Conservation (phyloP, 345 rosid species). For the Citrus hindsii region DNA sequence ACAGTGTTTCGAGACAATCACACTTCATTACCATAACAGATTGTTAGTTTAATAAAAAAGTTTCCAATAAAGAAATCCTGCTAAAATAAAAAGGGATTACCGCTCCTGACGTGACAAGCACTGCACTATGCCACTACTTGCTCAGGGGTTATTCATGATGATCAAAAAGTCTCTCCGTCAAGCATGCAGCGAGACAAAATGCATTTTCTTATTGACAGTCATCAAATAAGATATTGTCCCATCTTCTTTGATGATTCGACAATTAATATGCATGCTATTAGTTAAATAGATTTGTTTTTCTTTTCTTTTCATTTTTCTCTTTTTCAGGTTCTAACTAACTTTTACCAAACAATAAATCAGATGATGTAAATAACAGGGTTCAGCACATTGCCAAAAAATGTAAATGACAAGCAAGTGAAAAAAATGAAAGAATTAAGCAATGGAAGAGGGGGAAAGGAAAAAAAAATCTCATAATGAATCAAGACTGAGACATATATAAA, state of each 20-base stretch:
- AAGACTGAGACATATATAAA: background rate
- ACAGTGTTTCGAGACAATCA: background rate
- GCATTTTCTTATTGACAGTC: background rate
- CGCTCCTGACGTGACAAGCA: background rate
- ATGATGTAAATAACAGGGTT: background rate
- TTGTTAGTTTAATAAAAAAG: background rate
- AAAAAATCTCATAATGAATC: background rate
- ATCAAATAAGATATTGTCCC: background rate
- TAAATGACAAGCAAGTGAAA: background rate
- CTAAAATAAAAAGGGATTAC: background rate
- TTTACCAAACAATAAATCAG: background rate
- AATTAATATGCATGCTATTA: too few species aligned
- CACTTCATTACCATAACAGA: background rate
- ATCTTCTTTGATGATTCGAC: background rate
- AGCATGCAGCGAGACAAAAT: background rate
- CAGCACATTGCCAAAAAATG: background rate
- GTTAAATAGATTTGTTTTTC: background rate
- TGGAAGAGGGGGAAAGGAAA: too few species aligned
- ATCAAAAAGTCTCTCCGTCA: background rate
- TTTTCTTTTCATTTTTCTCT: background rate
- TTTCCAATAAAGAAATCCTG: background rate
- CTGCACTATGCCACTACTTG: background rate
- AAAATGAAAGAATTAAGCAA: too few species aligned
- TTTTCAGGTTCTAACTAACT: background rate
- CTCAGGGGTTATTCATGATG: background rate